Evolutionary conservation across 192 early-diverging fungal species (phyloP), one percentile per base, ranked within the genome.

Genomic region (Globomyces pollinis-pini): DNA sequence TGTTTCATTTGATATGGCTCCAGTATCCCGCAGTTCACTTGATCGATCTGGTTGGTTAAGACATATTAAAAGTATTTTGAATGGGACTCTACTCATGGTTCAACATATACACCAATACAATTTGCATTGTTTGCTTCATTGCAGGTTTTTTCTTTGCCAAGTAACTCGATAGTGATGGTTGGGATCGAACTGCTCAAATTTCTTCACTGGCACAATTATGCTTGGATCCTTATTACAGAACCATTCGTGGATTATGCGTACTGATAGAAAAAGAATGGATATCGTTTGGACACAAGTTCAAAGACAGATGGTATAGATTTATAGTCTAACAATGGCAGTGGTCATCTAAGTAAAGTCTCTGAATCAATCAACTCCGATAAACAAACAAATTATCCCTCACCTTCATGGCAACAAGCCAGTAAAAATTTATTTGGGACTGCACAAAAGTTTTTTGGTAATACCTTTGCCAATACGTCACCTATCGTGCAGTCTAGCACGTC

Each of bases 181-280:
- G 96, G 96, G 96, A 99, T 71, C 83, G 96, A 20, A 99, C 96
- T 0, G 87, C 93, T 16, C 96, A 99, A 70, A 68, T 99, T 43
- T 88, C 85, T 13, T 89, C 91, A 5, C 75, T 94, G 18, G 80
- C 94, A 39, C 84, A 90, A 67, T 60, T 99, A 20, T 96, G 93
- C 56, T 68, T 99, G 50, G 96, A 99, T 42, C 94, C 96, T 3
- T 96, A 84, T 67, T 99, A 94, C 69, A 89, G 96, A 53, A 94
- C 96, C 3, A 80, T 91, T n/a, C 71, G 75, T 42, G 96, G 96
- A 4, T 92, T 99, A 66, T 80, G 83, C 28, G 83, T 93, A 8
- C 71, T 99, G 51, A 73, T 99, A 20, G 92, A 94, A 67, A 99
- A 99, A 67, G 96, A 99, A 60, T 99, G 96, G 96, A 80, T 92